Base-by-base conservation (phyloP, 306 rosid genomes). In the Mucuna pruriens region DNA sequence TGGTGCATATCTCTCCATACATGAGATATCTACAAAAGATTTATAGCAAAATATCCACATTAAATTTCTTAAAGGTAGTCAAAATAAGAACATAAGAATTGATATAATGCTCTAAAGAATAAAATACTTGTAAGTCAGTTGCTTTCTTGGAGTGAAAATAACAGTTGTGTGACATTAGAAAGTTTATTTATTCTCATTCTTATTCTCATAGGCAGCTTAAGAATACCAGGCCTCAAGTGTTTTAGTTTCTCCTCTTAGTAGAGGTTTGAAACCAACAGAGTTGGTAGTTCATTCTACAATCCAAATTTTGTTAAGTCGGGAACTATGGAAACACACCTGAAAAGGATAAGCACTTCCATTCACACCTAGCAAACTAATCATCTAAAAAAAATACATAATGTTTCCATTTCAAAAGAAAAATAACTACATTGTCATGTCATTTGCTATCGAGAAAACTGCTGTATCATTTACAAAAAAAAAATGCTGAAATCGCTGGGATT, bases 1-100 rank as follows among this genome's bases (percentile, higher is more conserved):
- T 93, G 29, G 94, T 83, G 63, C 98, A 86, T 82, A 95, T 66
- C 7, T 95, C 98, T 83, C 97, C 99, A 46, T 22, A 85, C 92
- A 91, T 75, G 80, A 95, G 91, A 86, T 95, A 95, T 85, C 99
- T 95, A 88, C 81, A 83, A 76, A 79, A 42, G 40, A 70, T 40
- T 72, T 69, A 52, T 17, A 70, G 42, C 69, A 69, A 34, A 76
- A n/a, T 2, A 15, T n/a, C 23, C 15, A 68, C 15, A 74, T 86
- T 54, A 75, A 79, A 57, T 74, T 23, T 40, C 60, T 33, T 9
- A 36, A 31, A 25, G 64, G 57, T 31, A 23, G 40, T 29, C 82
- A 83, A 33, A 39, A 49, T 48, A 84, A 74, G 38, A 80, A 46
- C 17, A 26, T 39, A 22, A 26, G 15, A 48, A 63, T n/a, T n/a